Evolutionary conservation across 805 yeast genomes (phyloP).

Genomic region (Wickerhamiella shivajii): DNA sequence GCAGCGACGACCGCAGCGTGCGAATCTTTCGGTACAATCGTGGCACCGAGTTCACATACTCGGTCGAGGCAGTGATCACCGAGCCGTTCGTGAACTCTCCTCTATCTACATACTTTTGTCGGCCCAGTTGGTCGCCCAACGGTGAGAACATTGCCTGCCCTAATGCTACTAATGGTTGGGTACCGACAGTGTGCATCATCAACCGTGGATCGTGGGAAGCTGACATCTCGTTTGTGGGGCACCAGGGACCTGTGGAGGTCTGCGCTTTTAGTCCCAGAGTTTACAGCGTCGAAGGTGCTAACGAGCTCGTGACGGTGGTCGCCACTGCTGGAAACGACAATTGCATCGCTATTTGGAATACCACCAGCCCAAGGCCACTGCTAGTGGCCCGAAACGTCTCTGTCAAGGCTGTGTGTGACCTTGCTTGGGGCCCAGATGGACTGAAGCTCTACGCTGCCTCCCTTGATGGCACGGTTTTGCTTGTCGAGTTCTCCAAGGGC

Average conservation of each 20-base stretch:
- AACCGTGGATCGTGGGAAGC: conserved; percentile 53
- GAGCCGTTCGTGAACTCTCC: conserved; percentile 86
- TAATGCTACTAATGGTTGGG: conserved; percentile 54
- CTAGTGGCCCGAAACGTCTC: conserved; percentile 66
- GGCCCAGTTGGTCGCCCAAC: conserved; percentile 62
- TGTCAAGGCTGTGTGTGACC: conserved; percentile 68
- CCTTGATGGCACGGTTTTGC: conserved; percentile 68
- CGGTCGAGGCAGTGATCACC: conserved; percentile 67
- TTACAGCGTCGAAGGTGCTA: conserved; percentile 13
- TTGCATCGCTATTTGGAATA: conserved; percentile 78
- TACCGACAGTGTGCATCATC: conserved; percentile 43
- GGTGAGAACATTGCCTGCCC: conserved; percentile 61
- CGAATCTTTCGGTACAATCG: conserved; percentile 75
- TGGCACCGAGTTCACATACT: conserved; percentile 59
- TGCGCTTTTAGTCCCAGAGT: conserved; percentile 38
- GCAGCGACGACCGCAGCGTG: conserved; percentile 88
- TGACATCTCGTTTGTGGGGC: conserved; percentile 51
- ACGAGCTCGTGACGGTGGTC: conserved; percentile 38
- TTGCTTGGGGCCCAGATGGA: conserved; percentile 83
- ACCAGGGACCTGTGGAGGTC: conserved; percentile 55
- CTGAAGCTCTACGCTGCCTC: conserved; percentile 58
- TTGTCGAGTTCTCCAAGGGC: conserved; percentile 42
- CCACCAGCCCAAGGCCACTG: conserved; percentile 59
- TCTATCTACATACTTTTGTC: conserved; percentile 70
- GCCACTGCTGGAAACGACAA: conserved; percentile 96